Evolutionary conservation across 768 basidiomycete species (phyloP), one percentile per base, ranked within the genome.

Genomic region (Amanita exitialis): DNA sequence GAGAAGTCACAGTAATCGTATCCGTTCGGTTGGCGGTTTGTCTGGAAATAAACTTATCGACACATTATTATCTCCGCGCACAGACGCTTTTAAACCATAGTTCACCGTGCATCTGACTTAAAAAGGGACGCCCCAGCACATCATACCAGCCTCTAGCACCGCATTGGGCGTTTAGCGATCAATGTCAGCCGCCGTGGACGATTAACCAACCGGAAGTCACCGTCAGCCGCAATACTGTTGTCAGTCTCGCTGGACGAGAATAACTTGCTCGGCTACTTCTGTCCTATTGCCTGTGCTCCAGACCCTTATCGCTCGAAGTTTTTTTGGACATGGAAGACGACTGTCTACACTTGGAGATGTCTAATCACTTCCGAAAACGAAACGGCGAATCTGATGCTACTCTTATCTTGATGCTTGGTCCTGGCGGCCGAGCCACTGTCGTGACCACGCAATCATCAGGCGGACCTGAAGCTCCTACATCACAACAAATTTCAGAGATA

Each of bases 131-230:
- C 7, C 10, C 10, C 16, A 28, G 18, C 25, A 32, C 10, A 23
- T 23, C 23, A 30, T 30, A 30, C 0, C n/a, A 25, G 20, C 25
- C 35, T 15, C 15, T n/a, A 2, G 27, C 36, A 38, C 21, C 10
- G 13, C 20, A 27, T 23, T 37, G 36, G 34, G 13, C 18, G 13
- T n/a, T 21, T 28, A 21, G n/a, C 12, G 48, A 18, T 18, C 13
- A 12, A 28, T 49, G 49, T 49, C 49, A 49, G 49, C 49, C 49
- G 39, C 49, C 28, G 27, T 21, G 27, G 20, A 42, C 15, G 21
- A 34, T 27, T 13, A 3, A 34, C 21, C 27, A 36, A 32, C 23
- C 32, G 1, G 12, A 51, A n/a, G 9, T 21, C 32, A 28, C 20
- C 7, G 50, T 51, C 50, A 51, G 50, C 50, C 50, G 20, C 49